Percentiles rank a stretch among this genome's conserved stretches.
Conservation (phyloP, 306 rosid genomes). For the Lathyrus aphaca region DNA sequence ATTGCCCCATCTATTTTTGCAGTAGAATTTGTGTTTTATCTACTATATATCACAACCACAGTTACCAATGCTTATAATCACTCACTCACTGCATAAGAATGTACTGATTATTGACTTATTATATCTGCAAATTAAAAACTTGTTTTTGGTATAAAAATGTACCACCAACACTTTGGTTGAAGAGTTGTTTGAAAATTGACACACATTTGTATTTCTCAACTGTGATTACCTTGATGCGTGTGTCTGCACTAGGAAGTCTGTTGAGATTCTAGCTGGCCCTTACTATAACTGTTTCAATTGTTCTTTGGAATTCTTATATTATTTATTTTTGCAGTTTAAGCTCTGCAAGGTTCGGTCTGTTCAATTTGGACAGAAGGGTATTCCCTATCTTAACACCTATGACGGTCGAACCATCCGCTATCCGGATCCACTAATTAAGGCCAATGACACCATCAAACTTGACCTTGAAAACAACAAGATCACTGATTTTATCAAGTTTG, state of each 20-base stretch:
- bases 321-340: conserved; percentile 49
- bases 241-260: not conserved
- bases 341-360: conserved; percentile 79
- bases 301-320: not conserved
- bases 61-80: not conserved
- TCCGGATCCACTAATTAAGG: conserved; percentile 76
- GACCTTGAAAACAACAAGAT: conserved; percentile 72
- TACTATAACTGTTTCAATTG: not conserved
- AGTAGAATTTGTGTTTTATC: not conserved
- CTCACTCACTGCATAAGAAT: not conserved
- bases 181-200: not conserved
- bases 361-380: conserved; percentile 74
- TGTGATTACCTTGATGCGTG: not conserved
- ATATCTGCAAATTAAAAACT: not conserved
- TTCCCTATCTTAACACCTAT: conserved; percentile 70
- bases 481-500: conserved; percentile 67
- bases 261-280: not conserved
- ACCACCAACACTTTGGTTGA: not conserved
- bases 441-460: conserved; percentile 81
- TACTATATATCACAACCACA: not conserved
- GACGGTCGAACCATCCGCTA: conserved; percentile 83
- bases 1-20: not conserved
- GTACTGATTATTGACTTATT: not conserved
- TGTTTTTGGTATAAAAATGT: not conserved
- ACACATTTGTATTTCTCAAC: not conserved